Base-by-base conservation (phyloP, 2,329 filamentous ascomycete species). In the Biscogniauxia mediterranea region DNA sequence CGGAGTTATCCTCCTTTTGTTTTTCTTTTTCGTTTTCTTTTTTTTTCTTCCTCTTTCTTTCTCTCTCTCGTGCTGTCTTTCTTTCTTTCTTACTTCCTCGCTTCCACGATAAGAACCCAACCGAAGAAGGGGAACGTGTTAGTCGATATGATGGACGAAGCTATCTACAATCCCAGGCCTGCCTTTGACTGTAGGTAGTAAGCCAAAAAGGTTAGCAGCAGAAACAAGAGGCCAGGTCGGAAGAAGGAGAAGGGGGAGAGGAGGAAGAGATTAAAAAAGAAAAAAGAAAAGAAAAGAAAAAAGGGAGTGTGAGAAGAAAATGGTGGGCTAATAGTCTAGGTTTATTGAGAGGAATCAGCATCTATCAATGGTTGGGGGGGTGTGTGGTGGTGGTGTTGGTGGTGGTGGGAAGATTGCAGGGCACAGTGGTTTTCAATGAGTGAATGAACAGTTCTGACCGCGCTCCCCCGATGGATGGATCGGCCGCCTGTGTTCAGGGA, bases 161-260 rank as follows among this genome's bases (percentile, higher is more conserved):
- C 60, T 61, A 67, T 66, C 65, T 68, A 68, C 66, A 70, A 69
- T 68, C 69, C 67, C 63, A 65, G 64, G 66, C 67, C 69, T 66
- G 64, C 64, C 66, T 65, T 65, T 66, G 63, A 68, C 65, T 67
- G 66, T 67, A 68, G 56, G 54, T 57, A 57, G 63, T 60, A 58
- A 25, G 25, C n/a, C 20, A 28, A 19, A 57, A 42, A 56, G 23
- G 28, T 42, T 46, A 21, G 54, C 23, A 20, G 28, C 23, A 20
- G 28, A 2, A 32, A 32, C 23, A 13, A 52, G 19, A 21, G 23
- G 51, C 19, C 20, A 59, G 59, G 52, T 56, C 21, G 19, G 54
- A 25, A 26, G 26, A 32, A 5, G 23, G 23, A 23, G 26, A 49
- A 25, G 15, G 54, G 23, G 23, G 23, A n/a, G 50, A 32, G 23